Evolutionary conservation across 2,329 filamentous ascomycete species (phyloP).

Genomic region (Penicillium italicum): DNA sequence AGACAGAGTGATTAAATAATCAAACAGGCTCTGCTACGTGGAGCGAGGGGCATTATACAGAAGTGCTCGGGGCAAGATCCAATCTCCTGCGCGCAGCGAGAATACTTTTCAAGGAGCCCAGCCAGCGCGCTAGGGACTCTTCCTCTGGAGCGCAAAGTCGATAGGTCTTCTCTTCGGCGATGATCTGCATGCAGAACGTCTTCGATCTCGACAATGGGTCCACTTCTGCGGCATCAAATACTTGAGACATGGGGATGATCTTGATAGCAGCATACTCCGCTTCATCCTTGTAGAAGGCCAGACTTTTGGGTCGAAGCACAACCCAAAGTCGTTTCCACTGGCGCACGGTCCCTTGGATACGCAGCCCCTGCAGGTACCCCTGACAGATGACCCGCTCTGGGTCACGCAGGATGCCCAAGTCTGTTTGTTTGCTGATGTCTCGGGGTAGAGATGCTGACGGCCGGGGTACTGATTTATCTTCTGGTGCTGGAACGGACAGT

Average conservation of each 20-base stretch:
- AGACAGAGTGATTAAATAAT: neutral
- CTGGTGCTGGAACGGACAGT: constrained; percentile 27
- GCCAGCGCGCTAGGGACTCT: constrained; percentile 74
- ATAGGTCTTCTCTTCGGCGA: constrained; percentile 84
- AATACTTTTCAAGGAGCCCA: constrained; percentile 84
- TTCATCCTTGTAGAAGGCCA: constrained; percentile 91
- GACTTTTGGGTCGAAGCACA: constrained; percentile 76
- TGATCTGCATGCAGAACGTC: constrained; percentile 82
- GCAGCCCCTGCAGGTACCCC: constrained; percentile 81
- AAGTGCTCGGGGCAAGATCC: constrained; percentile 20
- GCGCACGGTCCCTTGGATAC: constrained; percentile 72
- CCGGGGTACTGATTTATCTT: constrained; percentile 31
- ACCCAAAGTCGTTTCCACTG: constrained; percentile 97
- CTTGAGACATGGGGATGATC: constrained; percentile 71
- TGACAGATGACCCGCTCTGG: constrained; percentile 91
- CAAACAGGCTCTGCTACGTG: neutral
- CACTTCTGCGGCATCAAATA: constrained; percentile 90
- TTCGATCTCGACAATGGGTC: constrained; percentile 84
- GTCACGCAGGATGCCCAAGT: constrained; percentile 55
- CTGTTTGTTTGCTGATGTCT: constrained; percentile 63
- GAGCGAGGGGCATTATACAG: constrained; percentile 2
- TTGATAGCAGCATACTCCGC: constrained; percentile 82
- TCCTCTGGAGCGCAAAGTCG: constrained; percentile 76
- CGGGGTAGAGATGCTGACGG: constrained; percentile 30
- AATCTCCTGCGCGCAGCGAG: constrained; percentile 37